These are phyloP conservation scores for Deinandra increscens DNA, from an alignment of 129 eudicot species.

Conservation along the genomic window DNA sequence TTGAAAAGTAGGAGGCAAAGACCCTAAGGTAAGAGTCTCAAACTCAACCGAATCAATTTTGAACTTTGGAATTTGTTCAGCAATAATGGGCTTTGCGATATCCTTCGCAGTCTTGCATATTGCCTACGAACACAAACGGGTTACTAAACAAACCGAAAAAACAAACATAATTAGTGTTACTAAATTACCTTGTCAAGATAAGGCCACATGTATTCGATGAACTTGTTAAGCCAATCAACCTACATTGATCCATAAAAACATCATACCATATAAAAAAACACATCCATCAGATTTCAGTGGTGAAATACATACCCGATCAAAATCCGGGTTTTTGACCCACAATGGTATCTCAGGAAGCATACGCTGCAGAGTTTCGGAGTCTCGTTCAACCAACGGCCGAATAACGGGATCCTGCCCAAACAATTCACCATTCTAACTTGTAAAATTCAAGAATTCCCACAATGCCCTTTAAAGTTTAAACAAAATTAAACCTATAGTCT, in stretches of 20 bases:
- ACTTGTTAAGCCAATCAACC: slow-evolving; percentile 95
- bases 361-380: slow-evolving; percentile 63
- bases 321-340: slow-evolving; percentile 92
- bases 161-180: not conserved
- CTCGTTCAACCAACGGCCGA: slow-evolving; percentile 81
- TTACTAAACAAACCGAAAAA: not conserved
- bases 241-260: slow-evolving; percentile 30
- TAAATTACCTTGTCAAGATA: slow-evolving; percentile 78
- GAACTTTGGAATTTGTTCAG: slow-evolving; percentile 86
- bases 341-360: slow-evolving; percentile 78
- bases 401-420: slow-evolving; percentile 63
- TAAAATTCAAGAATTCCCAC: slow-evolving; percentile 5
- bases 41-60: slow-evolving; percentile 79
- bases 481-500: not conserved
- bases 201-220: slow-evolving; percentile 80
- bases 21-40: slow-evolving; percentile 69
- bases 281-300: not conserved
- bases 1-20: slow-evolving; percentile 87
- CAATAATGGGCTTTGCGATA: slow-evolving; percentile 83
- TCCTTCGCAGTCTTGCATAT: slow-evolving; percentile 84
- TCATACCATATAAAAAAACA: not conserved
- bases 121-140: slow-evolving; percentile 43
- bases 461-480: slow-evolving; percentile 6
- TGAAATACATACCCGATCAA: slow-evolving; percentile 67
- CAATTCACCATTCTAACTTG: not conserved